Evolutionary conservation across 2,329 filamentous ascomycete genomes (phyloP), one percentile per base, ranked within the genome.

Genomic region (Cordyceps militaris): DNA sequence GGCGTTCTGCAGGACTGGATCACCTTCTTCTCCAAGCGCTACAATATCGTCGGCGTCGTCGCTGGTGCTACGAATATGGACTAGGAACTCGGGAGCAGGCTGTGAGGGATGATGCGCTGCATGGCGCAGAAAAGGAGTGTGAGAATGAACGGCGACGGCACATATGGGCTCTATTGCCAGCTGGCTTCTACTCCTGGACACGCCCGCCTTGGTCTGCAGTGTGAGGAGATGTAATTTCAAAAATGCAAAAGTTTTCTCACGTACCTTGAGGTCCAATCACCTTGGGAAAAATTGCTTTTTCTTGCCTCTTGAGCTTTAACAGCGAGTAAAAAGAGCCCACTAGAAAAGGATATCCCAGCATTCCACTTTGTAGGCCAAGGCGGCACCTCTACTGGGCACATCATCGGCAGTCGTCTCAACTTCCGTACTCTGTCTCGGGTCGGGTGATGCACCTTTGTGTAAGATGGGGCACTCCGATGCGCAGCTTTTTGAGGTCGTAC

Each of bases 21-120:
- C 62, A 96, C 88, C 2, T 99, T 96, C 75, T 99, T 99, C 74
- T 90, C 88, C 64, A 99, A 97, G 78, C 82, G 94, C 59, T 99
- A 99, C 76, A 97, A 96, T 66, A 82, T 97, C 53, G 85, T 95
- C 48, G 91, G 90, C 14, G 71, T 78, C 57, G 83, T 88, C 16
- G 74, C 79, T 60, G 82, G 81, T 36, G 82, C 83, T 28, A 84
- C 79, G 28, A 86, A 86, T 66, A 73, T 75, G 66, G 79, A 78
- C 56, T 75, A 66, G 59, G 32, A 66, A 43, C 24, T 50, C 30
- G 57, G 14, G 34, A 38, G 51, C 36, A 51, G 57, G 28, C 42
- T 48, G 23, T 53, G 54, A 54, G 21, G 42, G 40, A 14, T 19
- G 21, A 13, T 26, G 28, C 51, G 38, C 40, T 30, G n/a, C 9